Evolutionary conservation across 148 eudicot genomes (phyloP), one percentile per base, ranked within the genome.

Genomic region (Vaccinium darrowii): DNA sequence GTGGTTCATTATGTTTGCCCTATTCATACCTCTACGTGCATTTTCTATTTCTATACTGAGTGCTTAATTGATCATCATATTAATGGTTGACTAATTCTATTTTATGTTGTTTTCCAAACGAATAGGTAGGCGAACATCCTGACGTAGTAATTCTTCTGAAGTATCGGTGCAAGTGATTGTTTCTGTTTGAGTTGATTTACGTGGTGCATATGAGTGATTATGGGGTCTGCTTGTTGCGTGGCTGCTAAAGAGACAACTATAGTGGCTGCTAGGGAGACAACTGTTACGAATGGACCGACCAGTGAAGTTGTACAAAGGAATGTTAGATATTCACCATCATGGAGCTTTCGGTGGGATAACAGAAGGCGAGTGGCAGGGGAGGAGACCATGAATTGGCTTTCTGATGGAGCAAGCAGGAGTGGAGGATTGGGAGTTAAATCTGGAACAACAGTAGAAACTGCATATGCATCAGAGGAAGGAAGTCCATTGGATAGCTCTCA

Each of bases 311-410:
- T 85, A 81, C 91, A 88, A 58, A 92, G 99, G 86, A 92, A 93
- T 88, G 85, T 86, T 36, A 88, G 95, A 82, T 87, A 93, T 84
- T 97, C 99, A 16, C 98, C 99, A 58, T 90, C 98, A 6, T 97
- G 99, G 99, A 97, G 99, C 90, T 91, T 97, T 84, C 92, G 95
- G 43, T 93, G 98, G 99, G 99, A 97, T 89, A 97, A 93, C 85
- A 90, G 98, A 86, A 95, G 94, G 47, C 90, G 98, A 75, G 98
- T 93, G 73, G 98, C 97, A 71, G 98, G 94, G 69, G 99, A 97
- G 88, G 99, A 95, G 30, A 84, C 92, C 60, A 51, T 89, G 56
- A 89, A 90, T 80, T 92, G 95, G 94, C 63, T 88, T 78, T 90
- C 91, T 88, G 92, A 91, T 88, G 91, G 91, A 50, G 86, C 88